Evolutionary conservation across 352 stramenopile genomes (phyloP).

Genomic region (Thraustotheca clavata): DNA sequence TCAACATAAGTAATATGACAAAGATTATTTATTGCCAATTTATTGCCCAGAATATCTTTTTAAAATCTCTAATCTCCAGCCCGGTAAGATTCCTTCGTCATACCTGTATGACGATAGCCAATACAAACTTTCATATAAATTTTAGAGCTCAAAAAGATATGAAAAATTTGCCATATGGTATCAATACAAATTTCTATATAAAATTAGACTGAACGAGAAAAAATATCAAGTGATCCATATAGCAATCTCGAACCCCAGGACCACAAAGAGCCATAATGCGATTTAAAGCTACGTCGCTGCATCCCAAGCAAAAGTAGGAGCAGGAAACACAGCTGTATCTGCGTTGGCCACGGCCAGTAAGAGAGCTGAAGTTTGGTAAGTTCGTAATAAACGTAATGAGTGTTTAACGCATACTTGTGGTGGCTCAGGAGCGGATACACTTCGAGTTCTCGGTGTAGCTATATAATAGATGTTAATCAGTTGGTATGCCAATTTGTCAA

Average conservation of each 20-base stretch:
- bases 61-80: not conserved
- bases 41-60: too few species aligned
- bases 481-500: not conserved
- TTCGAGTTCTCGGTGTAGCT: not conserved
- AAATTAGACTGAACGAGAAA: not conserved
- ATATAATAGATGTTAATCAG: not conserved
- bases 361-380: not conserved
- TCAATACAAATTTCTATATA: too few species aligned
- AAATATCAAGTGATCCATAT: not conserved
- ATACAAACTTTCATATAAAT: not conserved
- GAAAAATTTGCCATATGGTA: too few species aligned
- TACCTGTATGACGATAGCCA: not conserved
- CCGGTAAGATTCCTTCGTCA: not conserved
- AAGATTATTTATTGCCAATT: conserved; percentile 8
- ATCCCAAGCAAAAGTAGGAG: not conserved
- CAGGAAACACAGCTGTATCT: not conserved
- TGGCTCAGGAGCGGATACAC: not conserved
- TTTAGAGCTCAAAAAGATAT: not conserved
- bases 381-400: not conserved
- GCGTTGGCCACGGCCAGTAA: not conserved
- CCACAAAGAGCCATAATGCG: not conserved
- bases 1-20: too few species aligned
- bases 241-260: not conserved
- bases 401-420: not conserved
- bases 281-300: not conserved